These are phyloP conservation scores for Aspergillus neoniger DNA, from an alignment of 2,329 filamentous ascomycete species.

Conservation along the genomic window DNA sequence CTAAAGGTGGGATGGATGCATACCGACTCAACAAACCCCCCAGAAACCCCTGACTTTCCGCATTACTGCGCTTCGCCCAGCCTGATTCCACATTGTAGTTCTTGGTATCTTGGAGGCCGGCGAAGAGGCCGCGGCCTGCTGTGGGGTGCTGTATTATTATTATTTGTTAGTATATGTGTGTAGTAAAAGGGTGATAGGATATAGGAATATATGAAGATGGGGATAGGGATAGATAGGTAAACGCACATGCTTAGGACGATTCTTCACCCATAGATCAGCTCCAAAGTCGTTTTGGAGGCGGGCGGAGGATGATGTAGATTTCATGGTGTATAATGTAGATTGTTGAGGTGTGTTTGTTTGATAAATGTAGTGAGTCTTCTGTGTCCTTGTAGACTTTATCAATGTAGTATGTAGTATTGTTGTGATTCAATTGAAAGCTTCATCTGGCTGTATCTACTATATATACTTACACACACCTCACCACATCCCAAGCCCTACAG, in stretches of 20 bases:
- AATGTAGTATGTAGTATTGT: too few species aligned
- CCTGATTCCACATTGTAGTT: constrained; percentile 41
- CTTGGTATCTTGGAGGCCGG: constrained; percentile 41
- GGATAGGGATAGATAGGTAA: neutral
- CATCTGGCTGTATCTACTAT: too few species aligned
- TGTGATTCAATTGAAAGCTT: too few species aligned
- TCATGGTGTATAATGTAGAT: too few species aligned
- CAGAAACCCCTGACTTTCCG: constrained; percentile 17
- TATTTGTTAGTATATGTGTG: neutral
- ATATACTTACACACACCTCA: too few species aligned
- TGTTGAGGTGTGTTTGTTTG: neutral
- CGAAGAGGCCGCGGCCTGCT: constrained; percentile 40
- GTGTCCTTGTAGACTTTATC: too few species aligned
- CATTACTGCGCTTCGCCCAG: constrained; percentile 35
- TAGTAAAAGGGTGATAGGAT: too few species aligned
- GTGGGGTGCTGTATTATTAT: constrained; percentile 30
- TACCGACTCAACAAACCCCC: constrained; percentile 27
- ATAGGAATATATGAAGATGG: too few species aligned
- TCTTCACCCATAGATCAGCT: constrained; percentile 39
- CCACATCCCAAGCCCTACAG: too few species aligned
- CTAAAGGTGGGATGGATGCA: constrained; percentile 10
- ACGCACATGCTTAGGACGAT: constrained; percentile 25
- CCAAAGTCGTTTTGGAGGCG: constrained; percentile 39
- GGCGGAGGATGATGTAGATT: constrained; percentile 1
- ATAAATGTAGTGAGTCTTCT: too few species aligned